Evolutionary conservation across 2,329 filamentous ascomycete genomes (phyloP).

Genomic region (Mariannaea elegans): DNA sequence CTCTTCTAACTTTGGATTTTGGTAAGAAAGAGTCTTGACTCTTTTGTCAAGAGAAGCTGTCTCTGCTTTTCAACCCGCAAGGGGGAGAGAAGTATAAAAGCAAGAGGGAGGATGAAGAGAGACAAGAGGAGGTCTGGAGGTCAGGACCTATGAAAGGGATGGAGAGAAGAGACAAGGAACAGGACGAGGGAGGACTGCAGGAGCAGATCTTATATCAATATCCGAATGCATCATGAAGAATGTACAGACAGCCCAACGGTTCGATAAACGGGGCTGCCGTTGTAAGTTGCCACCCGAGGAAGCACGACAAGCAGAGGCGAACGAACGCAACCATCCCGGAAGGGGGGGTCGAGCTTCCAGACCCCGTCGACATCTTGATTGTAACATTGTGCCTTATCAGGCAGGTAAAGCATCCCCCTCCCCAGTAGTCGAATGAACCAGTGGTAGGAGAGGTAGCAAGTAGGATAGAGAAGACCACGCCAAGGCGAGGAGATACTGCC

Average conservation of each 20-base stretch:
- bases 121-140: background rate
- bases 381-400: conserved; percentile 14
- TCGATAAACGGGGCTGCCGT: background rate
- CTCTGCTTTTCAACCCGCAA: background rate
- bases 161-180: conserved; percentile 1
- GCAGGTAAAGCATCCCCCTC: conserved; percentile 7
- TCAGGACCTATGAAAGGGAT: conserved; percentile 15
- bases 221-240: background rate
- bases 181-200: background rate
- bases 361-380: background rate
- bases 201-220: conserved; percentile 15
- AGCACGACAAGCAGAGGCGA: background rate
- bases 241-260: background rate
- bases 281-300: background rate
- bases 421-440: background rate
- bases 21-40: background rate
- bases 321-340: background rate
- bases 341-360: background rate
- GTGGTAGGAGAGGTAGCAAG: background rate
- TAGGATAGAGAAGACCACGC: background rate
- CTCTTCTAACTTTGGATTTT: too few relatives aligned
- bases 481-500: conserved; percentile 1
- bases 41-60: background rate
- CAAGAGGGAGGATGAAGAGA: background rate
- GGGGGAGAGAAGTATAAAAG: background rate